Evolutionary conservation across 2,329 filamentous ascomycete genomes (phyloP).

Genomic region (Helotiales sp.): DNA sequence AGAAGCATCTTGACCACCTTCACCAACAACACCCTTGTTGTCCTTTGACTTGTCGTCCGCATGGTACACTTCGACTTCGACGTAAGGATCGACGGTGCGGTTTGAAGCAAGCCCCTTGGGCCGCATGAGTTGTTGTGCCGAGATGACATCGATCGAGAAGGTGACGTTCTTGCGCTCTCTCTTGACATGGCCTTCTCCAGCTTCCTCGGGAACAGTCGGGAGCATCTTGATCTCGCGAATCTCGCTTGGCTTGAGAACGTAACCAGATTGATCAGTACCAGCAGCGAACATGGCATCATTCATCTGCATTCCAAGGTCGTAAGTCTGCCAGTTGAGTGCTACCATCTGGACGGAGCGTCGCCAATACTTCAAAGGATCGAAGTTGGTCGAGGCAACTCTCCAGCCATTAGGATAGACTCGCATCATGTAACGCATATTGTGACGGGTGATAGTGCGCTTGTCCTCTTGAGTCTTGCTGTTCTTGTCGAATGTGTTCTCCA

Average conservation of each 20-base stretch:
- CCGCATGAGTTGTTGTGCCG: constrained; percentile 90
- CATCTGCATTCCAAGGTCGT: constrained; percentile 91
- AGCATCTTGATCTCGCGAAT: constrained; percentile 71
- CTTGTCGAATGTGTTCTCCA: constrained; percentile 83
- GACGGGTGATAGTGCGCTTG: constrained; percentile 77
- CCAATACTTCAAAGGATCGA: constrained; percentile 93
- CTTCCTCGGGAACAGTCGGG: constrained; percentile 50
- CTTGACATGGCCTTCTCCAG: constrained; percentile 57
- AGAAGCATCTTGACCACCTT: constrained; percentile 66
- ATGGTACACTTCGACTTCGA: constrained; percentile 93
- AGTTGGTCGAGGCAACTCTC: constrained; percentile 86
- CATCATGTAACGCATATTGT: constrained; percentile 91
- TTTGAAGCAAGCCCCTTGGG: constrained; percentile 71
- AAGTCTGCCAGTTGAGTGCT: constrained; percentile 97
- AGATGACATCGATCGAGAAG: constrained; percentile 87
- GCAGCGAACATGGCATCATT: constrained; percentile 98
- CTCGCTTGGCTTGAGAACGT: constrained; percentile 88
- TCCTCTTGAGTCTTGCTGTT: constrained; percentile 74
- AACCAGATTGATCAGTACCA: constrained; percentile 82
- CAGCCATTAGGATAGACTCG: constrained; percentile 87
- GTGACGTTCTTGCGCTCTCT: constrained; percentile 78
- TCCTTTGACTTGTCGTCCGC: constrained; percentile 93
- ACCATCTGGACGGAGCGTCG: constrained; percentile 96
- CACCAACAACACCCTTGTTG: constrained; percentile 67
- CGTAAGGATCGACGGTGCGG: constrained; percentile 83